Percentiles rank a stretch among this genome's conserved stretches.
These are phyloP conservation scores for Fusarium verrucosum DNA, from an alignment of 2,329 filamentous ascomycete genomes.

Conservation along the genomic window DNA sequence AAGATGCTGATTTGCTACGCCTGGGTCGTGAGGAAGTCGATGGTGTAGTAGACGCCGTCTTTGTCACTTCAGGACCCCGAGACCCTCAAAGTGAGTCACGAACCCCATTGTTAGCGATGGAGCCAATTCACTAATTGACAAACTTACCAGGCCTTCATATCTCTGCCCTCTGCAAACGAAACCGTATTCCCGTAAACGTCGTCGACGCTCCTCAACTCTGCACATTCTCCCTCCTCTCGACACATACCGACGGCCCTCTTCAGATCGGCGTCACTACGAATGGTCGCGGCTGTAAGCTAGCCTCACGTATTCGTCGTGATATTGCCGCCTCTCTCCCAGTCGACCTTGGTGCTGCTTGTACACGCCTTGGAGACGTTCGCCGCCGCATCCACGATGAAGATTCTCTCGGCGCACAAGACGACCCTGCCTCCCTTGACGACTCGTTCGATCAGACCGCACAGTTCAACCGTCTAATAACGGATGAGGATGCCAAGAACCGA, in stretches of 20 bases:
- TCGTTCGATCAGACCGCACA: slow-evolving; percentile 77
- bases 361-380: slow-evolving; percentile 77
- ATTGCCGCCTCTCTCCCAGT: slow-evolving; percentile 81
- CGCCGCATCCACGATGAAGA: slow-evolving; percentile 79
- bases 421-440: slow-evolving; percentile 70
- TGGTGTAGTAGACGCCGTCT: slow-evolving; percentile 87
- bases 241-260: slow-evolving; percentile 87
- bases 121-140: background rate
- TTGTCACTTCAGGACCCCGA: slow-evolving; percentile 73
- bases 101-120: too few relatives aligned
- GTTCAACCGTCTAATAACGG: slow-evolving; percentile 85
- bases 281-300: slow-evolving; percentile 91
- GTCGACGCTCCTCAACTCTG: slow-evolving; percentile 87
- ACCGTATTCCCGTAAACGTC: slow-evolving; percentile 93
- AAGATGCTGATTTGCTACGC: slow-evolving; percentile 74
- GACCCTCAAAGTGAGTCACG: slow-evolving; percentile 52
- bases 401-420: slow-evolving; percentile 47
- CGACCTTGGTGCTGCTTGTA: slow-evolving; percentile 79
- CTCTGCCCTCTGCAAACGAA: slow-evolving; percentile 76
- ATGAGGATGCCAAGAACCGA: slow-evolving; percentile 78
- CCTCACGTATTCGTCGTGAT: slow-evolving; percentile 87
- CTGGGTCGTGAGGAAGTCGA: slow-evolving; percentile 84
- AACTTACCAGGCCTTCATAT: slow-evolving; percentile 67
- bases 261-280: slow-evolving; percentile 97
- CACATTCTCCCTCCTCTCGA: slow-evolving; percentile 89